phyloP scores from a whole-genome alignment of 1,139 yeast species.

The Candida mesenterica region DNA sequence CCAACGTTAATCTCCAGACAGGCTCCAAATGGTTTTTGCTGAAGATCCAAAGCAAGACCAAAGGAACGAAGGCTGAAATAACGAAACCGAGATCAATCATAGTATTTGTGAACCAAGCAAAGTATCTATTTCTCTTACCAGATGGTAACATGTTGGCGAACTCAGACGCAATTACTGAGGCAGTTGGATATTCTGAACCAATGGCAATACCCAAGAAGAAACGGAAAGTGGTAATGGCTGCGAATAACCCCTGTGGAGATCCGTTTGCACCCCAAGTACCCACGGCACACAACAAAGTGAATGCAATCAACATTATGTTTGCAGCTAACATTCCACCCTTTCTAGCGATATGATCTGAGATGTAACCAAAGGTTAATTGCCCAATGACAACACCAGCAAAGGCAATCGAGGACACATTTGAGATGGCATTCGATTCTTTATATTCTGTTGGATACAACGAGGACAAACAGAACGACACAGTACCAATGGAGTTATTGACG shows the following conservation, averaged over 20 bases:
- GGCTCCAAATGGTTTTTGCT: conserved; percentile 65
- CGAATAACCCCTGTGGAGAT: conserved; percentile 64
- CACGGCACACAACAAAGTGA: conserved; percentile 71
- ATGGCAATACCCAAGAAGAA: conserved; percentile 83
- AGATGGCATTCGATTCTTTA: conserved; percentile 61
- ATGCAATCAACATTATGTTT: conserved; percentile 66
- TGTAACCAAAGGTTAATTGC: conserved; percentile 72
- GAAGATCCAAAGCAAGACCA: conserved; percentile 84
- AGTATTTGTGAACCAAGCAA: conserved; percentile 82
- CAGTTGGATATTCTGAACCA: conserved; percentile 92
- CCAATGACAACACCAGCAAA: conserved; percentile 94
- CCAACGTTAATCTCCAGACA: conserved; percentile 91
- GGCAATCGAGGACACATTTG: conserved; percentile 82
- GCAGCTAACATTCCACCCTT: conserved; percentile 79
- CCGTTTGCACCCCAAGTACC: conserved; percentile 67
- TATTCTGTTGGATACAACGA: conserved; percentile 64
- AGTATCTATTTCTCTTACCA: conserved; percentile 85
- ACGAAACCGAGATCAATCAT: conserved; percentile 91
- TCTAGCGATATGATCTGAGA: conserved; percentile 77
- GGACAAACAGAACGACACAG: conserved; percentile 68
- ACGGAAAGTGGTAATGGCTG: conserved; percentile 83
- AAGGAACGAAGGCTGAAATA: conserved; percentile 80
- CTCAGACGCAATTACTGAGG: conserved; percentile 92
- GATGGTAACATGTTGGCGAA: conserved; percentile 76
- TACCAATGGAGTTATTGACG: conserved; percentile 77